A percentile compares a stretch with the other conserved stretches of the same genome.
Conservation (phyloP, 345 rosid genomes). For the Clausena lansium region DNA sequence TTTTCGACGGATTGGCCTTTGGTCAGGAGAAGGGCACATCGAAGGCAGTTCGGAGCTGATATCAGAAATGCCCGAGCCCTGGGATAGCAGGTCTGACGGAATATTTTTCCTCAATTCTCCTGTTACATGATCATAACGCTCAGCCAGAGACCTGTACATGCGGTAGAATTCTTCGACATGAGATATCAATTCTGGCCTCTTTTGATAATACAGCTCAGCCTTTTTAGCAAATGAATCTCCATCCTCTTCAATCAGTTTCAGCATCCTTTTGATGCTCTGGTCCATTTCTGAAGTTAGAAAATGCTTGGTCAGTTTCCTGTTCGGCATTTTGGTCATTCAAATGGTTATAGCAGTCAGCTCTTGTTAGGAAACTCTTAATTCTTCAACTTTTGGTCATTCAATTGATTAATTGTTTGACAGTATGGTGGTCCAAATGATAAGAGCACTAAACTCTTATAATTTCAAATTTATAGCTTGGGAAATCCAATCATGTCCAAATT, state of each 20-base stretch:
- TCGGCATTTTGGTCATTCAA: conserved; percentile 11
- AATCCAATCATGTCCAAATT: not conserved
- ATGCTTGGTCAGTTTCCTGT: conserved; percentile 16
- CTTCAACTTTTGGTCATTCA: not conserved
- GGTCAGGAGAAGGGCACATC: conserved; percentile 47
- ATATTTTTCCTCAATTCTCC: conserved; percentile 62
- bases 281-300: conserved; percentile 70
- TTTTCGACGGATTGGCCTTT: conserved; percentile 38
- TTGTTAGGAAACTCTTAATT: not conserved
- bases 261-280: conserved; percentile 66
- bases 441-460: not conserved
- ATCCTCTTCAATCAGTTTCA: conserved; percentile 83
- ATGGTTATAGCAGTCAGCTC: not conserved
- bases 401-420: conserved; percentile 1
- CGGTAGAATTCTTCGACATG: conserved; percentile 81
- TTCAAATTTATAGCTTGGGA: not conserved
- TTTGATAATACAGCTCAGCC: conserved; percentile 85
- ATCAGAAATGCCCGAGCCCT: conserved; percentile 53
- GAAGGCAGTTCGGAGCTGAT: conserved; percentile 35
- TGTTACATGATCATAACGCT: conserved; percentile 80
- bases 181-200: conserved; percentile 71
- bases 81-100: conserved; percentile 55
- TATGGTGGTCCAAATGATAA: not conserved
- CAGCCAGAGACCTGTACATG: conserved; percentile 78
- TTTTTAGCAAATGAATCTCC: conserved; percentile 89